Base-by-base conservation (phyloP, 345 rosid species). In the Aquilaria sinensis region DNA sequence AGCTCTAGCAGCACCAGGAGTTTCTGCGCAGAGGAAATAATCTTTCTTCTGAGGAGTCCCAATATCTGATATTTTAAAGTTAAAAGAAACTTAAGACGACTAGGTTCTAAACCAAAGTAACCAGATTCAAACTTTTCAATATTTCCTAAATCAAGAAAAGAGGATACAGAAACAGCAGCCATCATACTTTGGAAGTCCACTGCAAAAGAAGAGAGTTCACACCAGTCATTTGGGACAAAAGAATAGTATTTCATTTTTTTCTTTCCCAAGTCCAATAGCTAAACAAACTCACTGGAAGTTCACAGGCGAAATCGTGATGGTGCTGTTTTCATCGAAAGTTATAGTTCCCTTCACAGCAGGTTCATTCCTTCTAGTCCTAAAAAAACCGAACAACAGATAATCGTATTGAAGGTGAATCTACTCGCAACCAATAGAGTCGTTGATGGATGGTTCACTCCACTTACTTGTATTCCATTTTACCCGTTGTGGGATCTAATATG, bases 111-210 rank as follows among this genome's bases (percentile, higher is more conserved):
- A 61, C n/a, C 9, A 30, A 29, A 68, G 8, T 29, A 13, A 60
- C 15, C 43, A 37, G 5, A 37, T 37, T 46, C n/a, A 62, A 63
- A 61, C 49, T 12, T 6, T 31, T 57, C 5, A 32, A 66, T 47
- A 53, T 31, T 54, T 33, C 12, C 3, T 23, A 9, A n/a, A 34
- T 46, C 16, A 12, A 16, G 53, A 54, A 57, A 9, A 37, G 62
- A 63, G 97, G 99, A 95, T 95, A 95, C 99, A 95, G 63, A 95
- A 72, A 73, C 98, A 95, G 70, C 99, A 95, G 67, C 97, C 96
- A 51, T 91, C 92, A 30, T 89, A 95, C 71, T 89, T 91, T 16
- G 92, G 97, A 70, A 95, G 85, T 60, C 98, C 99, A 77, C 99
- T 95, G 76, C 69, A 81, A 32, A 66, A 73, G 46, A 70, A 29